Base-by-base conservation (phyloP, 331 rosid species). In the Malus hybrid region DNA sequence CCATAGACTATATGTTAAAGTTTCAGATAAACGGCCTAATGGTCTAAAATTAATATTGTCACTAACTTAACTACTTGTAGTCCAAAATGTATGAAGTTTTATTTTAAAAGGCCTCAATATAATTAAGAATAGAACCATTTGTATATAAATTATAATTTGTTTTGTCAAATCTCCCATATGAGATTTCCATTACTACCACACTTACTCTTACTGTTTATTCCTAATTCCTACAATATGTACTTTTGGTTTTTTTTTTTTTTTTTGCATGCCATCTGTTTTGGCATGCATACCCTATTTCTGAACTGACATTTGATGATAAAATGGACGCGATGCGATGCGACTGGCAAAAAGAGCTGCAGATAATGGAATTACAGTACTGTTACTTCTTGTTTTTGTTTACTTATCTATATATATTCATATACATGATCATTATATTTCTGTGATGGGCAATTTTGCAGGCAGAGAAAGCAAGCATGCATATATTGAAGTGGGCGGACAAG, bases 271-370 rank as follows among this genome's bases (percentile, higher is more conserved):
- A 7, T 72, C 10, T 14, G 10, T 72, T 10, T 24, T 24, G 24
- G 24, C 24, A 24, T 24, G 24, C 24, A 24, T 24, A 24, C 24
- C 24, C 24, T 24, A 24, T 24, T 24, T 64, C 42, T 15, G 68
- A 22, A 64, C 44, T 64, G 5, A 64, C 22, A 29, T 31, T 15
- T 48, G 67, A 20, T 64, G 42, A 15, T 18, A 34, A 55, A 39
- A 24, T 65, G 9, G 10, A 27, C 10, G 11, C 1, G n/a, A 61
- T 78, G 6, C 69, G 88, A 18, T 89, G 97, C 24, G 88, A 91
- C 33, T 91, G 97, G 97, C 89, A 91, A 10, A 81, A 31, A 74
- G 97, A 91, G 90, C 93, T 87, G 77, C 5, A 11, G 6, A 27
- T 55, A 19, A 6, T 10, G 28, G 10, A 28, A n/a, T 20, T 42